These are phyloP conservation scores for Vanilla planifolia DNA, from an alignment of 106 monocot species.

Conservation along the genomic window DNA sequence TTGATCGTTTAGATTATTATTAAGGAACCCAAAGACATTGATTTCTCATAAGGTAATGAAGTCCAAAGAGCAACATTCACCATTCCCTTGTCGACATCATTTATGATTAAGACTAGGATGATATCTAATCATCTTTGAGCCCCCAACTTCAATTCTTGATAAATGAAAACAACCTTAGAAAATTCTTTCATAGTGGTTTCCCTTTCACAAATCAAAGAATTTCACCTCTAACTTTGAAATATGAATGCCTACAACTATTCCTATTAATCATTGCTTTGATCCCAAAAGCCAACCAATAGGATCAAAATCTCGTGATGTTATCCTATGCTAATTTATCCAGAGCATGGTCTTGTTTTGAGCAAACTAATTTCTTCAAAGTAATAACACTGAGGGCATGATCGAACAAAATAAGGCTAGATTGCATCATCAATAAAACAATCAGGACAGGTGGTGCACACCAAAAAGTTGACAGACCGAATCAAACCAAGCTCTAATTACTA, in stretches of 20 bases:
- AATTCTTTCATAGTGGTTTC: constrained; percentile 78
- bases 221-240: constrained; percentile 70
- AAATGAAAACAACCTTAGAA: no score
- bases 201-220: constrained; percentile 89
- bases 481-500: constrained; percentile 16
- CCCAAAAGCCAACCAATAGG: constrained; percentile 18
- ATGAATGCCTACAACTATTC: constrained; percentile 18
- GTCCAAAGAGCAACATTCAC: constrained; percentile 14
- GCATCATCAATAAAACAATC: constrained; percentile 5
- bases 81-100: background rate
- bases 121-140: constrained; percentile 51
- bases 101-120: constrained; percentile 44
- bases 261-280: constrained; percentile 19
- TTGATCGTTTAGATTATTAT: no score
- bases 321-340: constrained; percentile 17
- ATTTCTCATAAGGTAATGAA: no score
- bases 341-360: constrained; percentile 16
- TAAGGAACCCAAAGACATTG: constrained; percentile 15
- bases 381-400: constrained; percentile 4
- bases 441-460: background rate
- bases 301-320: constrained; percentile 12
- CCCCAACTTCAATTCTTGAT: constrained; percentile 57
- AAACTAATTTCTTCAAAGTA: constrained; percentile 15
- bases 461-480: constrained; percentile 1
- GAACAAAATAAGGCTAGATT: constrained; percentile 9